Percentiles rank a stretch among this genome's conserved stretches.
Conservation (phyloP, 352 stramenopile species). For the Pythium aristosporum region DNA sequence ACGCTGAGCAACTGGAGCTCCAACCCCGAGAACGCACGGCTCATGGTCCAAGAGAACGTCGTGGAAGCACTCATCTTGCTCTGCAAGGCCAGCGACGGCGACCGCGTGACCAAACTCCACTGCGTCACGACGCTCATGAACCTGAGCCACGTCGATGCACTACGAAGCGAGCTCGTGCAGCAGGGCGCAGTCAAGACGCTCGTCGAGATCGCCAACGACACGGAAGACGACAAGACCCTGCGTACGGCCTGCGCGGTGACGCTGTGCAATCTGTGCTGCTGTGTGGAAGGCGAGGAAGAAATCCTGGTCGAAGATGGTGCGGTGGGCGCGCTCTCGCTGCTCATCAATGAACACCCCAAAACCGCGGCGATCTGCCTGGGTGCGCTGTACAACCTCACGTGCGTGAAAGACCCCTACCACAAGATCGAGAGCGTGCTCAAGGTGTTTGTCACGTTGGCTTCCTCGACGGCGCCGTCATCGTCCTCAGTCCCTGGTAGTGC, state of each 20-base stretch:
- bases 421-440: slow-evolving; percentile 88
- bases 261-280: slow-evolving; percentile 84
- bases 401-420: slow-evolving; percentile 78
- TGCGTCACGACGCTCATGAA: slow-evolving; percentile 89
- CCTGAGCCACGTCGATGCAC: slow-evolving; percentile 64
- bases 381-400: slow-evolving; percentile 90
- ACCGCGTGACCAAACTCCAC: slow-evolving; percentile 57
- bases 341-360: slow-evolving; percentile 78
- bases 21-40: slow-evolving; percentile 76
- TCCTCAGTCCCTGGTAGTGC: slow-evolving; percentile 3
- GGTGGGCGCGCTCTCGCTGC: slow-evolving; percentile 69
- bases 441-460: slow-evolving; percentile 64
- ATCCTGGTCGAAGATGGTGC: slow-evolving; percentile 81
- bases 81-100: slow-evolving; percentile 49
- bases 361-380: slow-evolving; percentile 65
- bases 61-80: slow-evolving; percentile 82
- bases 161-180: slow-evolving; percentile 59
- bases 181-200: slow-evolving; percentile 77
- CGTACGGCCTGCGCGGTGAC: slow-evolving; percentile 82
- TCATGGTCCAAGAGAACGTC: slow-evolving; percentile 89
- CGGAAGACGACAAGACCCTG: slow-evolving; percentile 56
- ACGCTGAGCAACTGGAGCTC: slow-evolving; percentile 89
- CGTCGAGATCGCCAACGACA: slow-evolving; percentile 61
- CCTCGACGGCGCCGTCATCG: slow-evolving; percentile 16
- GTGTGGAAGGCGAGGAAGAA: slow-evolving; percentile 68